phyloP scores from a whole-genome alignment of 495 filamentous ascomycete genomes.

The Schizothecium vesticola region DNA sequence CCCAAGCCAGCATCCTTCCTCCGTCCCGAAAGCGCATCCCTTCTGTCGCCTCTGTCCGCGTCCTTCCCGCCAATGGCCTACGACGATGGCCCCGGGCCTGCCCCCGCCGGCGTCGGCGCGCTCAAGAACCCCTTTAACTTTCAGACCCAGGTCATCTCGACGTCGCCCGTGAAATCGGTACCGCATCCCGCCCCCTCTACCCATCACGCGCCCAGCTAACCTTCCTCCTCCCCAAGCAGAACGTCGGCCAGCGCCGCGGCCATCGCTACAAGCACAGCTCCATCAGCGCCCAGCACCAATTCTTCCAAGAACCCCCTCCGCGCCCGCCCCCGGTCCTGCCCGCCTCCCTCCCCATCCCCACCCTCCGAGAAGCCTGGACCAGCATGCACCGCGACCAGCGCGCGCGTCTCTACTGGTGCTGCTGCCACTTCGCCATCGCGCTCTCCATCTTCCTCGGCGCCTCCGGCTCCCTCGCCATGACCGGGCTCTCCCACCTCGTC shows the following conservation, averaged over 20 bases:
- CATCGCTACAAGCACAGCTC: slow-evolving; percentile 98
- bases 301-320: slow-evolving; percentile 91
- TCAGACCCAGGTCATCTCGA: slow-evolving; percentile 72
- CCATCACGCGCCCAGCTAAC: not conserved
- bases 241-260: slow-evolving; percentile 84
- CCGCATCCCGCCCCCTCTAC: slow-evolving; percentile 1
- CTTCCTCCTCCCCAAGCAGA: slow-evolving; percentile 35
- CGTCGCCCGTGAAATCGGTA: slow-evolving; percentile 78
- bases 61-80: slow-evolving; percentile 30
- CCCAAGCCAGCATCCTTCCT: slow-evolving; percentile 13
- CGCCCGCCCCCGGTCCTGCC: slow-evolving; percentile 83
- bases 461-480: slow-evolving; percentile 84
- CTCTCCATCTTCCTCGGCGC: slow-evolving; percentile 78
- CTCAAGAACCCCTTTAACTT: slow-evolving; percentile 81
- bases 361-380: slow-evolving; percentile 72
- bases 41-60: slow-evolving; percentile 20
- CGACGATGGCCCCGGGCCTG: slow-evolving; percentile 19
- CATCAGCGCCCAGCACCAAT: slow-evolving; percentile 79
- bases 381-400: slow-evolving; percentile 86
- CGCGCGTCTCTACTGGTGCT: slow-evolving; percentile 78
- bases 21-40: slow-evolving; percentile 16
- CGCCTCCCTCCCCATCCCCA: slow-evolving; percentile 92
- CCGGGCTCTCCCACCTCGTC: slow-evolving; percentile 85
- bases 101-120: slow-evolving; percentile 32
- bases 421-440: slow-evolving; percentile 77